Evolutionary conservation across 78 protist species (phyloP), one percentile per base, ranked within the genome.

Genomic region (Dictyostelium brefeldianum): DNA sequence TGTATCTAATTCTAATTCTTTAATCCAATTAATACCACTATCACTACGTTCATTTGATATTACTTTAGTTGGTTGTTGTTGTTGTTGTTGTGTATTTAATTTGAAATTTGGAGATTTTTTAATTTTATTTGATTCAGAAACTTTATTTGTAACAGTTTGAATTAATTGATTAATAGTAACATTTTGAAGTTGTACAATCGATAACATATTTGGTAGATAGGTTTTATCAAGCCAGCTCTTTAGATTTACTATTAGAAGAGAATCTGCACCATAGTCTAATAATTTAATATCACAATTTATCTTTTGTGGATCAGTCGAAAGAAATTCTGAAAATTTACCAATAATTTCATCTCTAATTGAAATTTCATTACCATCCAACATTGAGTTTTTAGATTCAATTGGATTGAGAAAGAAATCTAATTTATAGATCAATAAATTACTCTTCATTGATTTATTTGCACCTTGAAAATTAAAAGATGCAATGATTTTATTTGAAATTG

Each of bases 191-290:
- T 59, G 69, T 59, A 18, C 11, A 3, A 59, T n/a, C 8, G 69
- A 17, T n/a, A 59, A n/a, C 7, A 59, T 59, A 59, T 59, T 59
- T 59, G 69, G 27, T 59, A n/a, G 29, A 59, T 17, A 59, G 3
- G 20, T 7, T n/a, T 59, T 2, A 3, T 59, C 43, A 1, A 36
- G 2, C 59, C 78, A 79, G 12, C 20, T 27, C 31, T 78, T 78
- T 29, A 89, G 25, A 20, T 75, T 48, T 0, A 71, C 83, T 9
- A 81, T 75, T 47, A 89, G 6, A 1, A 89, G 18, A 15, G 75
- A 54, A 14, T 89, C 93, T 4, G 77, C 4, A 27, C 93, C 93
- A 64, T 80, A 80, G 3, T 80, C 87, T 70, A 43, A 62, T 25
- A 80, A 50, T 14, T 36, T 29, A 8, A 70, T 80, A 46, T 80